These are phyloP conservation scores for Hypomyces rosellus DNA, from an alignment of 2,329 filamentous ascomycete species.

Conservation along the genomic window DNA sequence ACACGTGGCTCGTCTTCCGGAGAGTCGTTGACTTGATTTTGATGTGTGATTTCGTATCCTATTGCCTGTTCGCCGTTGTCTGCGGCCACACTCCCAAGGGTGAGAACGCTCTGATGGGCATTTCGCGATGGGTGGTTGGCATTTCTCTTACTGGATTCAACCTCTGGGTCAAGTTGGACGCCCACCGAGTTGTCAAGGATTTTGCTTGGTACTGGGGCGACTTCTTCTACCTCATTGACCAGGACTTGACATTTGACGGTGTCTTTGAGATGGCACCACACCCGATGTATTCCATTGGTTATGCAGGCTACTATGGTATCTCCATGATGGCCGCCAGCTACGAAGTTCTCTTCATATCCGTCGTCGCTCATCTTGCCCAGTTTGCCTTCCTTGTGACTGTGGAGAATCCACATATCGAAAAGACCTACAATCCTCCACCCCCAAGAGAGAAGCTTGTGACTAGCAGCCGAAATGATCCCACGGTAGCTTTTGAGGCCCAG, in stretches of 20 bases:
- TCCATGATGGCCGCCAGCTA: conserved; percentile 98
- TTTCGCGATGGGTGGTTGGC: conserved; percentile 72
- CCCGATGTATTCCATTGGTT: conserved; percentile 98
- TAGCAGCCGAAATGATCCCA: conserved; percentile 25
- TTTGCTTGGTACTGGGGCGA: conserved; percentile 99
- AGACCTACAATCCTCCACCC: conserved; percentile 88
- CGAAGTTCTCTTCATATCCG: conserved; percentile 93
- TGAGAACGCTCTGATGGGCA: conserved; percentile 63
- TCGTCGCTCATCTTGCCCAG: conserved; percentile 88
- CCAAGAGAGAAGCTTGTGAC: conserved; percentile 53
- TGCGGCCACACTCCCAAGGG: conserved; percentile 69
- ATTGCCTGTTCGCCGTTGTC: conserved; percentile 90
- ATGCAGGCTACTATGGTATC: conserved; percentile 96
- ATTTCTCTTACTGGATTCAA: conserved; percentile 84
- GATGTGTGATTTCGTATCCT: conserved; percentile 98
- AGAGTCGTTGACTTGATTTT: conserved; percentile 93
- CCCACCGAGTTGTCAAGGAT: conserved; percentile 95
- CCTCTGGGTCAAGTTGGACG: conserved; percentile 96
- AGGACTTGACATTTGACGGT: conserved; percentile 95
- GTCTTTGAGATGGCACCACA: conserved; percentile 99
- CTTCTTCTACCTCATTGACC: conserved; percentile 97
- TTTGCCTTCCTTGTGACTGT: conserved; percentile 87
- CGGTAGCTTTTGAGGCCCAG: conserved; percentile 19
- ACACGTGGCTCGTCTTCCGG: conserved; percentile 96
- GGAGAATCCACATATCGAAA: conserved; percentile 96